Evolutionary conservation across 1,284 basidiomycete species (phyloP), one percentile per base, ranked within the genome.

Genomic region (Waitea zeae): DNA sequence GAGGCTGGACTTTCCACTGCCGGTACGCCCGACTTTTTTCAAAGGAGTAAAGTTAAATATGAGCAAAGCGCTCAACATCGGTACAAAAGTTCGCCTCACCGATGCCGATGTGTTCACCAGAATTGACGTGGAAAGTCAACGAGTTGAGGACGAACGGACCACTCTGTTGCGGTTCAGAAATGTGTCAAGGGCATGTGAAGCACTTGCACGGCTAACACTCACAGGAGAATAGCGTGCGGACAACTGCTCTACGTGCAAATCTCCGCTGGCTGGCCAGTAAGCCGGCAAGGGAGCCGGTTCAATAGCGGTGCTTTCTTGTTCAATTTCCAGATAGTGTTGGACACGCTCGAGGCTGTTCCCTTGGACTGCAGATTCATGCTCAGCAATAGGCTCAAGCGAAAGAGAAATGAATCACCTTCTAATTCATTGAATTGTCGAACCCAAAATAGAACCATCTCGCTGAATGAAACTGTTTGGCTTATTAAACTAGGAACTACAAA

Each of bases 11-110:
- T 84, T 83, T 33, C 79, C 80, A 42, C 70, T 74, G 11, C 80
- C 81, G 0, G 80, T 83, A 22, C 80, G 61, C 14, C 80, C 79
- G 13, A 77, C 71, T 69, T n/a, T n/a, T n/a, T n/a, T n/a, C n/a
- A n/a, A n/a, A n/a, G n/a, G n/a, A n/a, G n/a, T n/a, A n/a, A n/a
- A n/a, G n/a, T n/a, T n/a, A n/a, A n/a, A n/a, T n/a, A n/a, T n/a
- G n/a, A n/a, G n/a, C n/a, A n/a, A n/a, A n/a, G n/a, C n/a, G n/a
- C n/a, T n/a, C n/a, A n/a, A n/a, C n/a, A n/a, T n/a, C n/a, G n/a
- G n/a, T n/a, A n/a, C n/a, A n/a, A n/a, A n/a, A n/a, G n/a, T n/a
- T n/a, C n/a, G n/a, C n/a, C n/a, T n/a, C n/a, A n/a, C n/a, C n/a
- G n/a, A n/a, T n/a, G n/a, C n/a, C n/a, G n/a, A n/a, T n/a, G n/a